phyloP scores from a whole-genome alignment of 2,329 filamentous ascomycete genomes.

The Parasarocladium wereldwijsianum region DNA sequence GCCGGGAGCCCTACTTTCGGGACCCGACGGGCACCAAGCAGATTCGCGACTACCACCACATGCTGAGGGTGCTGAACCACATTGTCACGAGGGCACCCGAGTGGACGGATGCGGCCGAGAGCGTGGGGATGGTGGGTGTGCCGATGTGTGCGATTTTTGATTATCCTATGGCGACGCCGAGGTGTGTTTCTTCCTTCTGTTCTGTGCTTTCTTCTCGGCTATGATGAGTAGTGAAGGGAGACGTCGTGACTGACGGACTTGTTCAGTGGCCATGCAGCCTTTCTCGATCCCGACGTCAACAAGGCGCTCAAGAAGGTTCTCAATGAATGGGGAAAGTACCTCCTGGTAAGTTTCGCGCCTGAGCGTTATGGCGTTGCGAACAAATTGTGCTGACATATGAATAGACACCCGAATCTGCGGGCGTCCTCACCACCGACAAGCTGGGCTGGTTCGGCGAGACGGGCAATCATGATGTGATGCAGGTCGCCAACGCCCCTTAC shows the following conservation, averaged over 20 bases:
- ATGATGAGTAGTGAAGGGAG: no score
- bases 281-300: slow-evolving; percentile 40
- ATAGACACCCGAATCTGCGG: slow-evolving; percentile 35
- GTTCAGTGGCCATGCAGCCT: slow-evolving; percentile 33
- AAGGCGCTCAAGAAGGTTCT: slow-evolving; percentile 36
- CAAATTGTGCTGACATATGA: neutral
- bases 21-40: slow-evolving; percentile 49
- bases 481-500: slow-evolving; percentile 32
- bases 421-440: slow-evolving; percentile 27
- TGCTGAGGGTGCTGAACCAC: slow-evolving; percentile 53
- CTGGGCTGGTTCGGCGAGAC: slow-evolving; percentile 41
- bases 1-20: slow-evolving; percentile 40
- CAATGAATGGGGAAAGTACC: slow-evolving; percentile 41
- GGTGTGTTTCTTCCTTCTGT: slow-evolving; percentile 15
- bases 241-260: slow-evolving; percentile 3
- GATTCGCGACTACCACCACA: slow-evolving; percentile 50
- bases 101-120: slow-evolving; percentile 36
- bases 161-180: slow-evolving; percentile 40
- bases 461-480: slow-evolving; percentile 30
- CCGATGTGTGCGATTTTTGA: slow-evolving; percentile 38
- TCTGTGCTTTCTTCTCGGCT: neutral
- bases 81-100: slow-evolving; percentile 33
- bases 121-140: slow-evolving; percentile 37
- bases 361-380: neutral
- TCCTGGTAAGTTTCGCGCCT: slow-evolving; percentile 21